Conservation (phyloP, 1,139 yeast genomes). For the Yamadazyma kanchanaburiensis region DNA sequence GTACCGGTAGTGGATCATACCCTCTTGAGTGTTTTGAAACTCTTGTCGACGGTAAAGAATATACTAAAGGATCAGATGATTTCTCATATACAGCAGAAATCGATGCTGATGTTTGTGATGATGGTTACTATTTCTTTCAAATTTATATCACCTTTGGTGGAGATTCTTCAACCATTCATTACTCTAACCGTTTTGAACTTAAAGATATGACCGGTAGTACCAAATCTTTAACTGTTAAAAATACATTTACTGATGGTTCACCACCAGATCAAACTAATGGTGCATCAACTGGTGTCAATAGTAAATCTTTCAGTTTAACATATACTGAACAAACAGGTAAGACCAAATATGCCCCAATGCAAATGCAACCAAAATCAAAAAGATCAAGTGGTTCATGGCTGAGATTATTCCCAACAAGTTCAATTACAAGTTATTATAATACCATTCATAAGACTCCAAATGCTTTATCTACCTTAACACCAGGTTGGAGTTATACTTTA, state of each 20-base stretch:
- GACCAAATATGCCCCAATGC: conserved; percentile 88
- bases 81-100: conserved; percentile 38
- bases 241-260: conserved; percentile 26
- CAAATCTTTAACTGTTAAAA: conserved; percentile 20
- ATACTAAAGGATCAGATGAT: conserved; percentile 16
- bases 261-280: conserved; percentile 29
- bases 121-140: conserved; percentile 73
- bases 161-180: conserved; percentile 64
- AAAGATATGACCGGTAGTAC: conserved; percentile 67
- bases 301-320: conserved; percentile 44
- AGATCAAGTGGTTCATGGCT: conserved; percentile 69
- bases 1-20: conserved; percentile 59
- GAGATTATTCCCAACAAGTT: conserved; percentile 60
- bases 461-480: conserved; percentile 64
- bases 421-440: conserved; percentile 52
- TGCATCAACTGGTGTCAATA: conserved; percentile 24
- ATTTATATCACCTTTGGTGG: conserved; percentile 40
- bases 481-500: conserved; percentile 77
- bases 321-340: conserved; percentile 75
- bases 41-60: conserved; percentile 18
- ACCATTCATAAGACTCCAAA: conserved; percentile 40
- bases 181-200: conserved; percentile 63
- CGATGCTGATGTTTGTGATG: conserved; percentile 42
- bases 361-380: conserved; percentile 64
- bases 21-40: conserved; percentile 42